These are phyloP conservation scores for Astrephomene gubernaculifera DNA, from an alignment of 139 green algal species.

Conservation along the genomic window DNA sequence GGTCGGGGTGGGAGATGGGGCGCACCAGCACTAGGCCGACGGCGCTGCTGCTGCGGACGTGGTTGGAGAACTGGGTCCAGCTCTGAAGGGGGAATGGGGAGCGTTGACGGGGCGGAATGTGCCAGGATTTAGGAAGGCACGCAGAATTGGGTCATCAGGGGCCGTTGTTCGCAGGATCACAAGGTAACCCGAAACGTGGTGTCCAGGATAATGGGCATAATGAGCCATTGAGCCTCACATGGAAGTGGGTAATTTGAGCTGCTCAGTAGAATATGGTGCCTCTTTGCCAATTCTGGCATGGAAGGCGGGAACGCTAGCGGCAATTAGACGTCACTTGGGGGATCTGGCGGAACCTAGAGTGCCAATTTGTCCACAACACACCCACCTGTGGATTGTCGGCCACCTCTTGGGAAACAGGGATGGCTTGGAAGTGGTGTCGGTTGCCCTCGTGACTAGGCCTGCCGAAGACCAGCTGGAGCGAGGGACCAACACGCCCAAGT, in stretches of 20 bases:
- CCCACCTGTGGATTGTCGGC: constrained; percentile 32
- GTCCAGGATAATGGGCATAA: too few species aligned
- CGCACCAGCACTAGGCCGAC: constrained; percentile 38
- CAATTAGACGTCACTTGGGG: background rate
- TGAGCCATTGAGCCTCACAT: too few species aligned
- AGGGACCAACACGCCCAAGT: background rate
- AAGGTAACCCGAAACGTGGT: too few species aligned
- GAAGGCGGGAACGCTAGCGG: background rate
- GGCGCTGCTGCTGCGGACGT: constrained; percentile 16
- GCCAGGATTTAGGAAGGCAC: too few species aligned
- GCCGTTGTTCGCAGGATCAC: too few species aligned
- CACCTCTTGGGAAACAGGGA: background rate
- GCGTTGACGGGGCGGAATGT: too few species aligned
- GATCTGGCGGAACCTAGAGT: background rate
- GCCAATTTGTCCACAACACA: background rate
- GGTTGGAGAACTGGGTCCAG: background rate
- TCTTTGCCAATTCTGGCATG: too few species aligned
- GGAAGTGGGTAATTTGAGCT: too few species aligned
- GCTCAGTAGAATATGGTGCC: background rate
- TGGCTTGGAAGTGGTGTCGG: background rate
- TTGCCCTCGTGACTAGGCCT: too few species aligned
- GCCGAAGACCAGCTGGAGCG: constrained; percentile 36
- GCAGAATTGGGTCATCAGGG: too few species aligned
- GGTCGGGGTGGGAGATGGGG: constrained; percentile 21
- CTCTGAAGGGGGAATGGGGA: background rate